Conservation (phyloP, 2,329 filamentous ascomycete species). For the Elsinoe ampelina region DNA sequence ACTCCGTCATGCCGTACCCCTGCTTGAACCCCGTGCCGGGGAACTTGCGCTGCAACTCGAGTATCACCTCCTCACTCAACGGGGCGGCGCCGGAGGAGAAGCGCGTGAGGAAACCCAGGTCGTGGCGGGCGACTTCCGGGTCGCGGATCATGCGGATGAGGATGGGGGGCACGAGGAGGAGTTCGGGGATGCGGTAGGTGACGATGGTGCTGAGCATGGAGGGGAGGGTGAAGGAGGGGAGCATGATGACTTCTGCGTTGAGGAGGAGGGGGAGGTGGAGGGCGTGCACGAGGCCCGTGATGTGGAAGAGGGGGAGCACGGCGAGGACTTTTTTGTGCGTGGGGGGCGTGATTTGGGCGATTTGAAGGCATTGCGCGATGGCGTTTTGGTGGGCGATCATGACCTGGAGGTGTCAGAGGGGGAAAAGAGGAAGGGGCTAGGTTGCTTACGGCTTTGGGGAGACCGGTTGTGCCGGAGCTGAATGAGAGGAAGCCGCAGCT, state of each 20-base stretch:
- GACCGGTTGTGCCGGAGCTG: constrained; percentile 41
- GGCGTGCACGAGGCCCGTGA: constrained; percentile 53
- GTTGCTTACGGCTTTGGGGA: constrained; percentile 39
- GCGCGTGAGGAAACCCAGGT: constrained; percentile 45
- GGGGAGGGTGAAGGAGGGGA: constrained; percentile 55
- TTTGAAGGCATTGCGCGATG: constrained; percentile 53
- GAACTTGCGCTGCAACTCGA: constrained; percentile 47
- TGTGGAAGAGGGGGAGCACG: constrained; percentile 54
- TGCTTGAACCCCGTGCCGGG: constrained; percentile 54
- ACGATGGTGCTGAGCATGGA: constrained; percentile 46
- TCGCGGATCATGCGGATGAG: constrained; percentile 53
- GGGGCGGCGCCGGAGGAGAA: constrained; percentile 56
- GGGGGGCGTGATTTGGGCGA: constrained; percentile 43
- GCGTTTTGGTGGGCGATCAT: constrained; percentile 48
- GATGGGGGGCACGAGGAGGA: constrained; percentile 52
- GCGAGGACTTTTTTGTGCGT: constrained; percentile 46
- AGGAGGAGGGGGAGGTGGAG: constrained; percentile 54
- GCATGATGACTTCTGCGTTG: constrained; percentile 58
- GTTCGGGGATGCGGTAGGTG: constrained; percentile 45
- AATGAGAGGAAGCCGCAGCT: constrained; percentile 46
- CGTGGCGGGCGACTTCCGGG: constrained; percentile 45
- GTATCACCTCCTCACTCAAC: constrained; percentile 47
- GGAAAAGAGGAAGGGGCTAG: too few species aligned
- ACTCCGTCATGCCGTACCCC: constrained; percentile 61
- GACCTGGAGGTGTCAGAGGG: constrained; percentile 26